phyloP scores from a whole-genome alignment of 139 green algal species.

The Coccomyxa sp. region DNA sequence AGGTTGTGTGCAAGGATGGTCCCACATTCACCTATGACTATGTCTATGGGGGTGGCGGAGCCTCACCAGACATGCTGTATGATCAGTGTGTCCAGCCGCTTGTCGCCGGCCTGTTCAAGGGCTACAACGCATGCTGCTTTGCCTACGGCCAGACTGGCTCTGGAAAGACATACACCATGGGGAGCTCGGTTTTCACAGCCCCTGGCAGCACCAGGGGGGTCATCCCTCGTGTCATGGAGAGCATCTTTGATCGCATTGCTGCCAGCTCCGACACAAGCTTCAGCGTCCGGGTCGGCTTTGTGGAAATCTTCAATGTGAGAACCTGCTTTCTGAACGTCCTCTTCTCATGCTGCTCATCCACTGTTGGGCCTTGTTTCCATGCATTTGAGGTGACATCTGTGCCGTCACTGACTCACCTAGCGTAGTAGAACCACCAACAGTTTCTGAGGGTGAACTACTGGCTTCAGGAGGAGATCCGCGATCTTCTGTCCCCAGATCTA shows the following conservation, averaged over 20 bases:
- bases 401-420: not conserved
- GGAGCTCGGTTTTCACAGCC: slow-evolving; percentile 58
- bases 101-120: slow-evolving; percentile 80
- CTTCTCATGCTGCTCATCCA: not conserved
- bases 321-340: not conserved
- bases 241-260: slow-evolving; percentile 66
- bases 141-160: slow-evolving; percentile 62
- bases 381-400: not conserved
- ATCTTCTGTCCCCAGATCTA: slow-evolving; percentile 58
- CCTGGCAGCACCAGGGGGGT: slow-evolving; percentile 43
- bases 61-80: slow-evolving; percentile 50
- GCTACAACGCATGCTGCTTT: slow-evolving; percentile 87
- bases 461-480: slow-evolving; percentile 77
- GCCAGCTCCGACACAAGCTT: slow-evolving; percentile 43
- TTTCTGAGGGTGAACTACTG: not conserved
- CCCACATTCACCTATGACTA: slow-evolving; percentile 82
- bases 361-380: not conserved
- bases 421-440: too few species aligned
- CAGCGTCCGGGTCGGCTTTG: slow-evolving; percentile 80
- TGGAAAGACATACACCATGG: slow-evolving; percentile 91
- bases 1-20: not conserved
- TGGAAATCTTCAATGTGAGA: slow-evolving; percentile 88
- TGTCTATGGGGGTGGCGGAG: slow-evolving; percentile 60
- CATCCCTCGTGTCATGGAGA: slow-evolving; percentile 75
- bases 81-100: slow-evolving; percentile 69